A percentile compares a stretch with the other conserved stretches of the same genome.
Evolutionary conservation across 306 rosid species (phyloP).

Genomic region (Gastrolobium bilobum): DNA sequence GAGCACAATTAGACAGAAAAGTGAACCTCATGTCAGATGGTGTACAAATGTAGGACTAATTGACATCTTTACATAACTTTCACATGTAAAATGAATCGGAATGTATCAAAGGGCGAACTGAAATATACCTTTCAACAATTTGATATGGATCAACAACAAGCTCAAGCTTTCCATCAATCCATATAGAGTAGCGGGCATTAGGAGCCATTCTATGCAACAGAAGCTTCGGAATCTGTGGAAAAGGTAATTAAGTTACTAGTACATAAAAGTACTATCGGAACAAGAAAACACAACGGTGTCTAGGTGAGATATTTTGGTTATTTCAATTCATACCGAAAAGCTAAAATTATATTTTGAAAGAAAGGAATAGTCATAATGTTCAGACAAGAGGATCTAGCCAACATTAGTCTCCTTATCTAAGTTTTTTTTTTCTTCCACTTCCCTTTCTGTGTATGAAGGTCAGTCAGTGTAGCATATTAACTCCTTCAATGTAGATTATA

Average conservation of each 20-base stretch:
- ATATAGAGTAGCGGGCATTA: constrained; percentile 86
- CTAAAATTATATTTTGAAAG: constrained; percentile 36
- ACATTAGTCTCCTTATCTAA: constrained; percentile 27
- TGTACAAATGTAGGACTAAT: constrained; percentile 18
- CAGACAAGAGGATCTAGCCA: constrained; percentile 24
- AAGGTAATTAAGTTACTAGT: constrained; percentile 45
- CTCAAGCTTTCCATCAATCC: constrained; percentile 96
- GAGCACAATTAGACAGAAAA: constrained; percentile 17
- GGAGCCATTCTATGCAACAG: constrained; percentile 91
- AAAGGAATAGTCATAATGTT: constrained; percentile 34
- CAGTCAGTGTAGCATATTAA: constrained; percentile 21
- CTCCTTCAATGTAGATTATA: constrained; percentile 13
- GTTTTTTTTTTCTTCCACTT: neutral
- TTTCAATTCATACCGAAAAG: constrained; percentile 36
- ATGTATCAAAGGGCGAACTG: constrained; percentile 23
- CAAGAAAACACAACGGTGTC: constrained; percentile 36
- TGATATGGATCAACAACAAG: constrained; percentile 93
- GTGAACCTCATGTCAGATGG: neutral
- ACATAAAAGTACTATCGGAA: constrained; percentile 28
- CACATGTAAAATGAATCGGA: neutral
- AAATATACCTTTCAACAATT: constrained; percentile 85
- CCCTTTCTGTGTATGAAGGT: neutral
- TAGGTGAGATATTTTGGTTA: neutral
- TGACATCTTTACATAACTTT: constrained; percentile 24
- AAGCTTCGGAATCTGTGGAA: constrained; percentile 91